Percentiles rank a stretch among this genome's conserved stretches.
Conservation (phyloP, 2,329 filamentous ascomycete species). For the Daldinia eschscholtzii region DNA sequence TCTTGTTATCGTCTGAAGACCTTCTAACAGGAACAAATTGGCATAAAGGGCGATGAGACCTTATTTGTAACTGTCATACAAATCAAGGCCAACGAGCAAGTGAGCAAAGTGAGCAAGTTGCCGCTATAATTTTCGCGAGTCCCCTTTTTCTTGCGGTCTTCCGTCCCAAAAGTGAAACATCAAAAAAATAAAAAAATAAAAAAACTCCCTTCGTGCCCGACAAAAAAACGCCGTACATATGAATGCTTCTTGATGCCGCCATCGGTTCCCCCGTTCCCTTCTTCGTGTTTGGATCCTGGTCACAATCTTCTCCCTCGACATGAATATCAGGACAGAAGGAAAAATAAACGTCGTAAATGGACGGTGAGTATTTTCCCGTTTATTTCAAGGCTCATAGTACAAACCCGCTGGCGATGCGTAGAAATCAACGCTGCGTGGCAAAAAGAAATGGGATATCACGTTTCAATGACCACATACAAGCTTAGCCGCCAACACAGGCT, state of each 20-base stretch:
- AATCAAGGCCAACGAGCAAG: conserved; percentile 17
- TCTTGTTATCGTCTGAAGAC: conserved; percentile 27
- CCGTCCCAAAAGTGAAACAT: conserved; percentile 8
- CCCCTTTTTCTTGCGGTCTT: conserved; percentile 10
- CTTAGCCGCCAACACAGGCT: conserved; percentile 9
- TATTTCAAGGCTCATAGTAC: conserved; percentile 41
- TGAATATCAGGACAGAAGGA: conserved; percentile 33
- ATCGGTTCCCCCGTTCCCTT: conserved; percentile 40
- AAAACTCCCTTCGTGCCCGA: conserved; percentile 37
- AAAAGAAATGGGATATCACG: conserved; percentile 9
- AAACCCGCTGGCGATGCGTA: conserved; percentile 31
- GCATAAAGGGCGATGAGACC: conserved; percentile 24
- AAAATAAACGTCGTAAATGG: conserved; percentile 33
- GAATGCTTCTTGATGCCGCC: conserved; percentile 46
- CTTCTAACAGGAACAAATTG: conserved; percentile 33
- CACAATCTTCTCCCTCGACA: conserved; percentile 40
- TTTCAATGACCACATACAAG: conserved; percentile 25
- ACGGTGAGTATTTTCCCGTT: conserved; percentile 25
- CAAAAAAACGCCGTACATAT: conserved; percentile 43
- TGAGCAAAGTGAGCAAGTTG: conserved; percentile 3
- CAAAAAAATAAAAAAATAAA: conserved; percentile 6
- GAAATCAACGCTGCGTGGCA: conserved; percentile 15
- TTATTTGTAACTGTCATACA: conserved; percentile 39
- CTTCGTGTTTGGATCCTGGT: conserved; percentile 34
- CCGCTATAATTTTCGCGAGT: not conserved